phyloP scores from a whole-genome alignment of 2,329 filamentous ascomycete genomes.

The Aspergillus sp. region DNA sequence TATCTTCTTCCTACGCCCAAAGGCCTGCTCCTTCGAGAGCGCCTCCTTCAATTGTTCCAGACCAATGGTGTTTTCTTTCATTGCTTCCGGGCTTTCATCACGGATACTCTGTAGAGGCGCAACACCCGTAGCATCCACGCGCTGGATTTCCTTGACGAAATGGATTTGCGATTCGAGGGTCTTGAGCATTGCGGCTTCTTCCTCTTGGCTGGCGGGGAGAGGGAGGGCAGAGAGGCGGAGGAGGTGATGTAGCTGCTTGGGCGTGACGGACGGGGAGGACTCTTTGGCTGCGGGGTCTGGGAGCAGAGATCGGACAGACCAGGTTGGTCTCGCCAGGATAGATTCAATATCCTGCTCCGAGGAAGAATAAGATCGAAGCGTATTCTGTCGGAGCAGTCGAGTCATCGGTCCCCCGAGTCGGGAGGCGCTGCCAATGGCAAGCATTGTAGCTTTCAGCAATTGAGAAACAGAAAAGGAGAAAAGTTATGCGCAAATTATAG shows the following conservation, averaged over 20 bases:
- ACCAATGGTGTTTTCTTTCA: constrained; percentile 34
- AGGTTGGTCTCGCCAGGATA: constrained; percentile 64
- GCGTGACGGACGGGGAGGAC: constrained; percentile 45
- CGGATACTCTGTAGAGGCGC: constrained; percentile 70
- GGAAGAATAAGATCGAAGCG: constrained; percentile 18
- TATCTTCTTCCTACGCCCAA: constrained; percentile 42
- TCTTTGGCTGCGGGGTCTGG: constrained; percentile 36
- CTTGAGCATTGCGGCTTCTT: constrained; percentile 64
- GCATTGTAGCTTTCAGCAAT: constrained; percentile 5
- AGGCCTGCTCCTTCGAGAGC: constrained; percentile 34
- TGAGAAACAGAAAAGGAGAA: not conserved
- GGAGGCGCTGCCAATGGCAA: constrained; percentile 9
- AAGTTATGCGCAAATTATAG: constrained; percentile 8
- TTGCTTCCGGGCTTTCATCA: constrained; percentile 53
- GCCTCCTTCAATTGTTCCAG: constrained; percentile 30
- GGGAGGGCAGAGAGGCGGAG: constrained; percentile 85
- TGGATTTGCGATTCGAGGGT: constrained; percentile 76
- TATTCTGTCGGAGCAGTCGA: constrained; percentile 3
- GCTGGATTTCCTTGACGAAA: constrained; percentile 82
- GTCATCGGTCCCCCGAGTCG: constrained; percentile 10
- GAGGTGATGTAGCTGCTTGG: constrained; percentile 69
- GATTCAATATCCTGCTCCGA: constrained; percentile 24
- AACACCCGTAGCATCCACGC: constrained; percentile 65
- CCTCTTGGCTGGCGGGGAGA: constrained; percentile 53
- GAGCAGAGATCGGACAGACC: constrained; percentile 75